phyloP scores from a whole-genome alignment of 2,329 filamentous ascomycete species.

The Beauveria asiatica region DNA sequence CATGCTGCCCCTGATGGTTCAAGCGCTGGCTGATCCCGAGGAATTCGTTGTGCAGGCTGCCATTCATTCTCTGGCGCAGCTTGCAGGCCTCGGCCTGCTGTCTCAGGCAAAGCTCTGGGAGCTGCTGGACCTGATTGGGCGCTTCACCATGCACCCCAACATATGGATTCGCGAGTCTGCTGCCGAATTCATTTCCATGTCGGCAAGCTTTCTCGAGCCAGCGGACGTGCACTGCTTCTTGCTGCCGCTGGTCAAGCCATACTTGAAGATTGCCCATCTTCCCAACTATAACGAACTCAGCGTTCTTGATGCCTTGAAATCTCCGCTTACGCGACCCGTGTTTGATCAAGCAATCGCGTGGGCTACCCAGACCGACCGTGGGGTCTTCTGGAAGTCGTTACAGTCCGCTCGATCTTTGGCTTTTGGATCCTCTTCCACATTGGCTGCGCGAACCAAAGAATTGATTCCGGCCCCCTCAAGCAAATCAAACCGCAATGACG shows the following conservation, averaged over 20 bases:
- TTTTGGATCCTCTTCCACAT: constrained; percentile 50
- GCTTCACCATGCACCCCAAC: constrained; percentile 90
- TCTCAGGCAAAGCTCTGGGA: constrained; percentile 82
- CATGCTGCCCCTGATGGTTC: constrained; percentile 90
- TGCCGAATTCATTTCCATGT: constrained; percentile 70
- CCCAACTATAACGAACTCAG: constrained; percentile 60
- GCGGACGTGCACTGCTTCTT: constrained; percentile 82
- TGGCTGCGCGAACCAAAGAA: constrained; percentile 49
- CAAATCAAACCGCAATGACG: constrained; percentile 68
- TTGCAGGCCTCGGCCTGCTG: constrained; percentile 80
- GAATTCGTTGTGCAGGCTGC: constrained; percentile 91
- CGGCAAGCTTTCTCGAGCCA: constrained; percentile 64
- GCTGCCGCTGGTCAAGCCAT: constrained; percentile 70
- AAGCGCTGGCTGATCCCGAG: constrained; percentile 85
- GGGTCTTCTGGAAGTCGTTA: constrained; percentile 78
- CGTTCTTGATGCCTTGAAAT: constrained; percentile 75
- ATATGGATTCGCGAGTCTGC: constrained; percentile 91
- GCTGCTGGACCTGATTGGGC: constrained; percentile 69
- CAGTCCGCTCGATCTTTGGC: constrained; percentile 55
- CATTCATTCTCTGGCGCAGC: constrained; percentile 75
- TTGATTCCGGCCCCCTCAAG: constrained; percentile 48
- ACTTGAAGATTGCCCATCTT: constrained; percentile 64
- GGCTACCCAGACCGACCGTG: constrained; percentile 73
- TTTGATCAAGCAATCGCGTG: constrained; percentile 81
- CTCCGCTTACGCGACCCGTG: constrained; percentile 67